Base-by-base conservation (phyloP, 352 stramenopile genomes). In the Phytophthora gonapodyides region DNA sequence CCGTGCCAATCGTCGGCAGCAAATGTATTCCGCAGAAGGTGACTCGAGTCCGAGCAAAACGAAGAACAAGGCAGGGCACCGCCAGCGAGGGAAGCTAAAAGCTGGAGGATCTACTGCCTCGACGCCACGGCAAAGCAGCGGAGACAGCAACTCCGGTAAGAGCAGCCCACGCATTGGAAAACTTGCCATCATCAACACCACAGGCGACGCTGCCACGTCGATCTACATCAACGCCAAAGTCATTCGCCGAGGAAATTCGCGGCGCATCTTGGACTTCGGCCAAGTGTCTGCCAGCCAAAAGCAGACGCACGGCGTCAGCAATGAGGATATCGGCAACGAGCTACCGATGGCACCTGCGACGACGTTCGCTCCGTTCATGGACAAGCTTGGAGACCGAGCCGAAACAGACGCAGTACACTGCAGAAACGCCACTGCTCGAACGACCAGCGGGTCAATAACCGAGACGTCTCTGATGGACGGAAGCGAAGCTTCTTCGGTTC, bases 241-340 rank as follows among this genome's bases (percentile, higher is more conserved):
- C 4, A 57, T 57, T 47, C 40, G 47, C 27, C 33, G 41, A 17
- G 46, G 40, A 3, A 36, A 54, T 7, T 21, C 27, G 17, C 57
- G 47, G 1, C 38, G 57, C 11, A 47, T 64, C 17, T 16, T 58
- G 9, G 47, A 64, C 30, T 64, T 64, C 15, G 40, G 38, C 3
- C 50, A 58, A 27, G 34, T 49, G 10, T 49, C 19, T 15, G 38
- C 37, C 6, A 49, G 15, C n/a, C 50, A 42, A 33, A 41, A 38
- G 6, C 16, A 16, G 12, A 31, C 13, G 38, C 4, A 27, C 10
- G 38, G 42, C 5, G 24, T 13, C 5, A 52, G n/a, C 9, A 27
- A 49, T 19, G 30, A 46, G 16, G 27, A 24, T n/a, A 7, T 35
- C 21, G 21, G 30, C 1, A 41, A 40, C n/a, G 38, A 58, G n/a